A percentile compares a stretch with the other conserved stretches of the same genome.
Evolutionary conservation across 306 rosid species (phyloP).

Genomic region (Quercus cerris): DNA sequence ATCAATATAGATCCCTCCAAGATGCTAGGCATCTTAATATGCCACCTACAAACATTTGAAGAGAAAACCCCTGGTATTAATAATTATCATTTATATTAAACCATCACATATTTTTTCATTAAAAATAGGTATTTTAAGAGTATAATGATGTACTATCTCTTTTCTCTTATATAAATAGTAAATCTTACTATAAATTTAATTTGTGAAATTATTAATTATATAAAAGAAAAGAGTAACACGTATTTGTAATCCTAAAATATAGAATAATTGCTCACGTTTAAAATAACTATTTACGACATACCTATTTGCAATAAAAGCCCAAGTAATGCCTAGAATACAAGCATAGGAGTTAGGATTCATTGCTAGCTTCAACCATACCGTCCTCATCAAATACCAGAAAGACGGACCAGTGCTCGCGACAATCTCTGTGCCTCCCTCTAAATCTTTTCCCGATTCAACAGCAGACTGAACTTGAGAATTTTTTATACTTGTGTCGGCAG

Average conservation of each 20-base stretch:
- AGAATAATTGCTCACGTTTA: not conserved
- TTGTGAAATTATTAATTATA: no score
- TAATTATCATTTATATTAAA: not conserved
- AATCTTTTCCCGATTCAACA: conserved; percentile 40
- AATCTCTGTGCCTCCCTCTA: conserved; percentile 31
- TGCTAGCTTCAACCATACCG: conserved; percentile 63
- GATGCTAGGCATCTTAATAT: conserved; percentile 70
- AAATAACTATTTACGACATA: not conserved
- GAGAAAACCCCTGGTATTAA: not conserved
- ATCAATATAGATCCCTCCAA: conserved; percentile 71
- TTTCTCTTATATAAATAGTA: no score
- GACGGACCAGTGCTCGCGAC: conserved; percentile 26
- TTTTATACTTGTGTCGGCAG: not conserved
- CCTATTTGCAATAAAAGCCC: conserved; percentile 87
- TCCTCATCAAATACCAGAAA: conserved; percentile 56
- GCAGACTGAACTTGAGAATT: conserved; percentile 6
- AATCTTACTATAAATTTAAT: no score
- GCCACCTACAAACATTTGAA: conserved; percentile 48
- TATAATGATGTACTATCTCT: no score
- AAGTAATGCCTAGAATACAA: conserved; percentile 67
- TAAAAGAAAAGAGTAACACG: no score
- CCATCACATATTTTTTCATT: no score
- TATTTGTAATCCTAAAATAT: no score
- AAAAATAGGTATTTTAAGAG: no score
- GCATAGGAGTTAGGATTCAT: conserved; percentile 83